These are phyloP conservation scores for Imleria badia DNA, from an alignment of 768 basidiomycete species.

Conservation along the genomic window DNA sequence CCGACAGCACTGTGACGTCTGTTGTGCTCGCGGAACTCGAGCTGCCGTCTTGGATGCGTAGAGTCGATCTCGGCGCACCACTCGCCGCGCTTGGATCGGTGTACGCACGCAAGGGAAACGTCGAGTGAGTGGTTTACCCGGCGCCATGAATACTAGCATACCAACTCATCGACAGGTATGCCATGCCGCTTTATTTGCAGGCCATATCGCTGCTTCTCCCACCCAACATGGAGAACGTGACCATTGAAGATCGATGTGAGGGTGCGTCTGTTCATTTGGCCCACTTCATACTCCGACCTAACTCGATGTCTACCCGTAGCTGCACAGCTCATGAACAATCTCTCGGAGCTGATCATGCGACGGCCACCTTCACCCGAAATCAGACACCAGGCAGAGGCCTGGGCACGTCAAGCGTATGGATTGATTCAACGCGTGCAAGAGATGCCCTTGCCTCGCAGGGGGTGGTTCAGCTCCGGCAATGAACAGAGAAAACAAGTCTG, in stretches of 20 bases:
- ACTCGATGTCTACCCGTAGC: conserved; percentile 25
- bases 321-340: conserved; percentile 50
- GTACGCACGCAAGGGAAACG: conserved; percentile 54
- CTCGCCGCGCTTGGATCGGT: conserved; percentile 65
- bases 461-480: conserved; percentile 22
- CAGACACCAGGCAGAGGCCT: conserved; percentile 52
- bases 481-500: conserved; percentile 40
- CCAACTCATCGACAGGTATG: conserved; percentile 43
- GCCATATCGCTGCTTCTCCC: conserved; percentile 63
- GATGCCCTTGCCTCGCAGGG: conserved; percentile 12
- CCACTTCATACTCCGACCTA: not conserved
- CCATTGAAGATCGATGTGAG: conserved; percentile 55
- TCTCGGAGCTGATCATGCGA: conserved; percentile 43
- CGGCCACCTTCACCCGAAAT: conserved; percentile 36
- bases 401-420: conserved; percentile 53
- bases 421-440: conserved; percentile 31
- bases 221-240: conserved; percentile 27
- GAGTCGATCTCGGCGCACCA: conserved; percentile 63
- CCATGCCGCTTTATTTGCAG: conserved; percentile 64
- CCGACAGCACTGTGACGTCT: not conserved
- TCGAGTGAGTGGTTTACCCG: conserved; percentile 33
- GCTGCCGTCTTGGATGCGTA: conserved; percentile 59
- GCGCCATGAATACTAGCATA: not conserved
- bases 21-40: conserved; percentile 50
- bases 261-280: conserved; percentile 37